A percentile compares a stretch with the other conserved stretches of the same genome.
Evolutionary conservation across 164 flowering plant species (phyloP).

Genomic region (Vitis labrusca): DNA sequence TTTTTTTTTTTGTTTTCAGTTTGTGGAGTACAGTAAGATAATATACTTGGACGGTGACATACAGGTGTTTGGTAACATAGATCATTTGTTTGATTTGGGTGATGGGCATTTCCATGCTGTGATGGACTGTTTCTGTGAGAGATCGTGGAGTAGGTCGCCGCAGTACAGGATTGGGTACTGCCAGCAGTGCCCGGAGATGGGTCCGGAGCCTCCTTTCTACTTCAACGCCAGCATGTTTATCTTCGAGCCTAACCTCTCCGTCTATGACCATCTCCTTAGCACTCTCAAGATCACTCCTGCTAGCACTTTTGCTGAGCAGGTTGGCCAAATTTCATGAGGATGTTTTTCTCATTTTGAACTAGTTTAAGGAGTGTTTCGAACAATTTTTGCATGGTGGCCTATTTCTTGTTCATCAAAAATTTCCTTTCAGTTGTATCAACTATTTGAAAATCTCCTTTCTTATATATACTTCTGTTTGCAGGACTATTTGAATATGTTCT

Average conservation of each 20-base stretch:
- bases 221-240: slow-evolving; percentile 24
- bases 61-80: slow-evolving; percentile 18
- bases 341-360: too few species aligned
- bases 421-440: too few species aligned
- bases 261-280: slow-evolving; percentile 3
- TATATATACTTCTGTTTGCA: too few species aligned
- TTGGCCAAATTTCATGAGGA: background rate
- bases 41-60: slow-evolving; percentile 21
- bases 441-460: too few species aligned
- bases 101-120: slow-evolving; percentile 16
- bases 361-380: too few species aligned
- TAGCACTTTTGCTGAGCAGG: slow-evolving; percentile 19
- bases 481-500: slow-evolving; percentile 51
- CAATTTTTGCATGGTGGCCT: too few species aligned
- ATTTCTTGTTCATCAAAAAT: too few species aligned
- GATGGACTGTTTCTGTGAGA: slow-evolving; percentile 21
- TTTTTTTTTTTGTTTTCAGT: slow-evolving; percentile 4
- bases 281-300: slow-evolving; percentile 8
- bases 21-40: slow-evolving; percentile 19
- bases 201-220: slow-evolving; percentile 15
- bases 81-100: slow-evolving; percentile 15
- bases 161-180: slow-evolving; percentile 19
- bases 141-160: slow-evolving; percentile 14
- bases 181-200: slow-evolving; percentile 13
- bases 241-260: slow-evolving; percentile 9